These are phyloP conservation scores for Serendipita sp. DNA, from an alignment of 768 basidiomycete species.

Conservation along the genomic window DNA sequence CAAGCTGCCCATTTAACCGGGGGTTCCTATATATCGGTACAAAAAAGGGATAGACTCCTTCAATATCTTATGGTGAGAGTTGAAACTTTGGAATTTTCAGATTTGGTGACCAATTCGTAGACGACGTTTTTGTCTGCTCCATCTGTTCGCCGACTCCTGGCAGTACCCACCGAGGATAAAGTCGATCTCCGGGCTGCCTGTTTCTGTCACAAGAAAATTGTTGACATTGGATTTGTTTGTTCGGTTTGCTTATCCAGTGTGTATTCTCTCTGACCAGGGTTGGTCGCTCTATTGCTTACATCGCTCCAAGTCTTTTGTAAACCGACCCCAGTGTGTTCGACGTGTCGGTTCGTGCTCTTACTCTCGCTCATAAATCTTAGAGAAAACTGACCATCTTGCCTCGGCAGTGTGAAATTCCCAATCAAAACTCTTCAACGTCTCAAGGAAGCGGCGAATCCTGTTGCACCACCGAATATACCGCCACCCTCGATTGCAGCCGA, in stretches of 20 bases:
- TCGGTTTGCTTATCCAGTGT: constrained; percentile 94
- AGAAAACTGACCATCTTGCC: not conserved
- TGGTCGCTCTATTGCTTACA: not conserved
- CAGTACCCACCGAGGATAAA: constrained; percentile 82
- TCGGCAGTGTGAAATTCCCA: constrained; percentile 75
- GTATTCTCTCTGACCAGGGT: constrained; percentile 17
- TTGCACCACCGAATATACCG: not conserved
- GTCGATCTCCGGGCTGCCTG: constrained; percentile 96
- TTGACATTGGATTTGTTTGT: constrained; percentile 94
- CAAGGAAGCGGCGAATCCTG: constrained; percentile 1
- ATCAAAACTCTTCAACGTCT: constrained; percentile 79
- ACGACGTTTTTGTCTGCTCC: constrained; percentile 68
- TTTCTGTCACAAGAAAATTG: constrained; percentile 95
- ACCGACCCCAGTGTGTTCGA: constrained; percentile 84
- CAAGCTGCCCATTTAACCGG: constrained; percentile 93
- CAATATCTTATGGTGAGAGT: constrained; percentile 66
- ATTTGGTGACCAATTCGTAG: constrained; percentile 26
- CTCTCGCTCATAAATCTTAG: not conserved
- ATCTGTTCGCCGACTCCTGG: constrained; percentile 56
- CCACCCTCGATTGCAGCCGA: not conserved
- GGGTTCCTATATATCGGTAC: constrained; percentile 79
- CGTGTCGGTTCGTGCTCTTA: constrained; percentile 55
- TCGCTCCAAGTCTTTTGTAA: constrained; percentile 66
- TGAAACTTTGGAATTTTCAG: not conserved
- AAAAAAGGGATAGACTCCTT: constrained; percentile 68